Conservation (phyloP, 2,329 filamentous ascomycete genomes). For the Colletotrichum tropicicola region DNA sequence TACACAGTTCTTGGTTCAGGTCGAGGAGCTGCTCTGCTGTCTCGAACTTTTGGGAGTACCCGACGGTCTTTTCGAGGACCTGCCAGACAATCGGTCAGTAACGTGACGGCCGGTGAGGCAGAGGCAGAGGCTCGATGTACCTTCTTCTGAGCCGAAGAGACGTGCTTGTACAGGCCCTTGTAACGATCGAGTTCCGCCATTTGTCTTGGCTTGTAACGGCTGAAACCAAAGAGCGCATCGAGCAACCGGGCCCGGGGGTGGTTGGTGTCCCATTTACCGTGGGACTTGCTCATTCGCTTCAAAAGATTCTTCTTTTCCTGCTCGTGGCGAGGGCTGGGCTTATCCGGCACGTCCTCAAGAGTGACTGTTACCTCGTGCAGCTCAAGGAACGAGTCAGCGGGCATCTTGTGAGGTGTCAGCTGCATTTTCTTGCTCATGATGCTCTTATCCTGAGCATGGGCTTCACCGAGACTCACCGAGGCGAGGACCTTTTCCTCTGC, state of each 20-base stretch:
- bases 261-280: constrained; percentile 42
- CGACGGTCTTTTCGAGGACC: constrained; percentile 63
- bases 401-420: neutral
- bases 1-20: constrained; percentile 55
- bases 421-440: accelerated
- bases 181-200: constrained; percentile 46
- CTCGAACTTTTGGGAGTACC: constrained; percentile 64
- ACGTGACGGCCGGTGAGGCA: neutral
- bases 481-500: neutral
- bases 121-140: constrained; percentile 20
- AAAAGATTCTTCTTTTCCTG: constrained; percentile 42
- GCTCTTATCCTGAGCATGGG: accelerated
- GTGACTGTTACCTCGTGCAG: constrained; percentile 39
- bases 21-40: constrained; percentile 51
- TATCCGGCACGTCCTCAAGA: constrained; percentile 32
- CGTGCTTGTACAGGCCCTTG: constrained; percentile 46
- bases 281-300: constrained; percentile 37
- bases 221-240: constrained; percentile 49
- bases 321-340: constrained; percentile 37
- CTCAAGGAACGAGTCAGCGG: constrained; percentile 30
- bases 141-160: constrained; percentile 43
- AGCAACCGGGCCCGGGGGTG: constrained; percentile 50
- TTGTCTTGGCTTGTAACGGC: constrained; percentile 43
- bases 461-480: neutral
- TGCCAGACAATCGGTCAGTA: constrained; percentile 29